These are phyloP conservation scores for Aulographum hederae DNA, from an alignment of 2,329 filamentous ascomycete genomes.

Conservation along the genomic window DNA sequence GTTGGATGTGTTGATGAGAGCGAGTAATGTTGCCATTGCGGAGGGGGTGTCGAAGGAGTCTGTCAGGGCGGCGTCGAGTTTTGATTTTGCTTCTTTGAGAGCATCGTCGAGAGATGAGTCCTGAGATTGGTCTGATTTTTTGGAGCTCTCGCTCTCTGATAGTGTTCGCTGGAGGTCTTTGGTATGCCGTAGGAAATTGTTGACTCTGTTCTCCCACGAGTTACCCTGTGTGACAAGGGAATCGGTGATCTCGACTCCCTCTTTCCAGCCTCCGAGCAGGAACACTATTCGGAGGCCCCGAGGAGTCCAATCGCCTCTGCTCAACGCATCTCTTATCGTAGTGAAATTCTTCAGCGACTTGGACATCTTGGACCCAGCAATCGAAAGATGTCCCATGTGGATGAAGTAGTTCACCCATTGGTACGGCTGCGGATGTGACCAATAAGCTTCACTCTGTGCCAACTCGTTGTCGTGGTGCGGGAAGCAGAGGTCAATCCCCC, in stretches of 20 bases:
- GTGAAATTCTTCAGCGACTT: conserved; percentile 94
- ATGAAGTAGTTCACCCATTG: conserved; percentile 95
- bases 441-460: conserved; percentile 81
- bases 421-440: conserved; percentile 24
- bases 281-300: conserved; percentile 73
- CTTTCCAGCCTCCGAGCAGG: conserved; percentile 73
- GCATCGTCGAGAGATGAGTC: conserved; percentile 11
- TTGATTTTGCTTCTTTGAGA: conserved; percentile 34
- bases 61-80: conserved; percentile 45
- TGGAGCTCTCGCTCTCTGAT: conserved; percentile 2
- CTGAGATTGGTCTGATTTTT: too few relatives aligned
- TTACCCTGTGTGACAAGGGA: conserved; percentile 59
- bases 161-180: conserved; percentile 25
- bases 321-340: conserved; percentile 70
- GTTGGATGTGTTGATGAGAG: conserved; percentile 66
- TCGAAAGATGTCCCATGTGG: conserved; percentile 85
- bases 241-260: conserved; percentile 77
- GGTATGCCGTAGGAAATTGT: conserved; percentile 47
- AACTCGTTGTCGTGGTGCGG: conserved; percentile 89
- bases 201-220: conserved; percentile 64
- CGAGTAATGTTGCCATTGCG: conserved; percentile 61
- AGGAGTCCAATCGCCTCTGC: conserved; percentile 51
- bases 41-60: conserved; percentile 79
- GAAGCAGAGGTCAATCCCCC: conserved; percentile 79
- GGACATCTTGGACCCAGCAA: conserved; percentile 86